Evolutionary conservation across 1,139 yeast species (phyloP).

Genomic region (Chernovozyma sophiae-reginae): DNA sequence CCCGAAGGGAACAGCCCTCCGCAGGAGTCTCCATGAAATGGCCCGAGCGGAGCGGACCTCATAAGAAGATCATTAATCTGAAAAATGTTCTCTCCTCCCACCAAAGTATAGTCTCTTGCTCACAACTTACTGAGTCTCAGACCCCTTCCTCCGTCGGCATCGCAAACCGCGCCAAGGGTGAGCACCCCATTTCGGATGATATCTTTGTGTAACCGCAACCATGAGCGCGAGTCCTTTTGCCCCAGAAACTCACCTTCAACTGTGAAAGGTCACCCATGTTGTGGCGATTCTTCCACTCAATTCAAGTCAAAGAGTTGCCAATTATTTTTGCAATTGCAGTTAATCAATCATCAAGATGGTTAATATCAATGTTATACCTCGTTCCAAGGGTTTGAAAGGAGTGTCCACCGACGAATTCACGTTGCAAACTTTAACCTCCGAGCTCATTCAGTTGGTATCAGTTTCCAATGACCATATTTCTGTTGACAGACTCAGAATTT

Average conservation of each 20-base stretch:
- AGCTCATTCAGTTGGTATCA: constrained; percentile 38
- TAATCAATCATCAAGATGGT: constrained; percentile 24
- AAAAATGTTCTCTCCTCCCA: no score
- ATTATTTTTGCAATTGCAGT: no score
- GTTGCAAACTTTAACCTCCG: constrained; percentile 24
- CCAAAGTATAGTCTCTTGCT: no score
- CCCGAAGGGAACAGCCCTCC: neutral
- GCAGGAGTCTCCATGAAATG: neutral
- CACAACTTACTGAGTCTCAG: no score
- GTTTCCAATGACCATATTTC: constrained; percentile 40
- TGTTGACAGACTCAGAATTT: constrained; percentile 35
- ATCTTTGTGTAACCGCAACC: neutral
- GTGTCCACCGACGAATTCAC: constrained; percentile 33
- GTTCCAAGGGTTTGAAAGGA: constrained; percentile 47
- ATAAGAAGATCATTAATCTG: no score
- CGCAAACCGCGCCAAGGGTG: no score
- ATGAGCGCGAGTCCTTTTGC: no score
- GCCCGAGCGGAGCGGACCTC: neutral
- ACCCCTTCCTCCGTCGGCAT: no score
- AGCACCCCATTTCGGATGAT: neutral
- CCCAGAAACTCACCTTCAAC: neutral
- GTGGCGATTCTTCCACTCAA: no score
- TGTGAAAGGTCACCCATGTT: no score
- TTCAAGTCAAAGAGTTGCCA: no score
- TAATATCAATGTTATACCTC: constrained; percentile 42